A percentile compares a stretch with the other conserved stretches of the same genome.
Conservation (phyloP, 495 filamentous ascomycete species). For the Aspergillus sclerotioniger region DNA sequence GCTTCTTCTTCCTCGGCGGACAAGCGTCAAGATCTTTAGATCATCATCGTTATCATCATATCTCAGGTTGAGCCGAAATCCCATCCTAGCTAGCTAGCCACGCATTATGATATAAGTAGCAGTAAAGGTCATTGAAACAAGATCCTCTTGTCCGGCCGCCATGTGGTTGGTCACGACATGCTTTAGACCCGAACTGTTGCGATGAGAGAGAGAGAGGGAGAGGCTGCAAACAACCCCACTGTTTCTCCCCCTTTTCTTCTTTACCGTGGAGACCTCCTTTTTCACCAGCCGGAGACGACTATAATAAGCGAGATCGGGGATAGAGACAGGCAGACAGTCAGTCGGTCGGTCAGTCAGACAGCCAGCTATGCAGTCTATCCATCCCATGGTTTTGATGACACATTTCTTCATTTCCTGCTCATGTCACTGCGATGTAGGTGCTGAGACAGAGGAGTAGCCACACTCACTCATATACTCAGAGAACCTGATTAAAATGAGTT, state of each 20-base stretch:
- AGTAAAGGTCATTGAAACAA: not conserved
- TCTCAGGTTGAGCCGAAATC: not conserved
- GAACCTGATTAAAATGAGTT: not conserved
- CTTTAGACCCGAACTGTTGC: not conserved
- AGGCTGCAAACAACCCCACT: not conserved
- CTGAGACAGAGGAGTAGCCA: slow-evolving; percentile 3
- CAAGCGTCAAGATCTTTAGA: not conserved
- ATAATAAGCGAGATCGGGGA: not conserved
- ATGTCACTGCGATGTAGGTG: not conserved
- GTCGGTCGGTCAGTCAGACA: not conserved
- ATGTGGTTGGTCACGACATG: not conserved
- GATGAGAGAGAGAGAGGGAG: not conserved
- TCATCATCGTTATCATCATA: not conserved
- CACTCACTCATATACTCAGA: not conserved
- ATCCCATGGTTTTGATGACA: not conserved
- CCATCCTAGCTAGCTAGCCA: not conserved
- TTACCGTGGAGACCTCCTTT: not conserved
- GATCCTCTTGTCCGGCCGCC: no score
- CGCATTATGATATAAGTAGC: not conserved
- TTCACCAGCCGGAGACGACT: not conserved
- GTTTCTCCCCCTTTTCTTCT: not conserved
- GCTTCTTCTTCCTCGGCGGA: slow-evolving; percentile 5
- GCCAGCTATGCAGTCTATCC: not conserved
- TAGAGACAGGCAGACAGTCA: not conserved
- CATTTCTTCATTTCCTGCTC: not conserved